Evolutionary conservation across 495 filamentous ascomycete species (phyloP), one percentile per base, ranked within the genome.

Genomic region (Talaromyces trachyspermus): DNA sequence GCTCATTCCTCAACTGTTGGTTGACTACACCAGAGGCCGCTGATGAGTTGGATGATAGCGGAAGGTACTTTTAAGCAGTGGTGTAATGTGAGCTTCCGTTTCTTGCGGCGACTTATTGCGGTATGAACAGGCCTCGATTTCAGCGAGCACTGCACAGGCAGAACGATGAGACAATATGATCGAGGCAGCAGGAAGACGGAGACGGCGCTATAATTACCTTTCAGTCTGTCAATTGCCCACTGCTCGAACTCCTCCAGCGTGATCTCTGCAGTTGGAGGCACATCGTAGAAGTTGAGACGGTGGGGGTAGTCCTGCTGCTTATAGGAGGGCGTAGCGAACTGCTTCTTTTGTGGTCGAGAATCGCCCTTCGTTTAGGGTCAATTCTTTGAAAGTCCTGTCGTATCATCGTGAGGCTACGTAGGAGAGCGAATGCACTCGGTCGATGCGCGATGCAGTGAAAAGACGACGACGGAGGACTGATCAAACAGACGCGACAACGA

Each of bases 211-310:
- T 20, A 52, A 65, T 43, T 69, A 92, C 89, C 70, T 55, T 85
- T 82, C 49, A 99, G 56, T 39, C 94, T 78, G 57, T 94, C 83
- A 55, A 99, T 96, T n/a, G 91, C 94, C 94, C 94, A 99, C 77
- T 95, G 87, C 58, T 99, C 94, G 58, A 99, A 99, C 56, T 97
- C 80, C 63, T 99, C 94, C 37, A 99, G 83, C 3, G 88, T 95
- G 64, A 99, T 89, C 54, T 99, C 94, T 19, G 84, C 84, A 1
- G 89, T 95, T 0, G 94, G 94, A 24, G 94, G 90, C 17, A 75
- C 73, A 20, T 77, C 75, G 69, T 99, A 99, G 67, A 95, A 87
- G 71, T 91, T 99, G 54, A 99, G 75, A 45, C 89, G 84, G 66
- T 92, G 77, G 12, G 80, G 76, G 60, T 96, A 99, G 24, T 86